Percentiles rank a stretch among this genome's conserved stretches.
Conservation (phyloP, 352 stramenopile genomes). For the Bremia lactucae region DNA sequence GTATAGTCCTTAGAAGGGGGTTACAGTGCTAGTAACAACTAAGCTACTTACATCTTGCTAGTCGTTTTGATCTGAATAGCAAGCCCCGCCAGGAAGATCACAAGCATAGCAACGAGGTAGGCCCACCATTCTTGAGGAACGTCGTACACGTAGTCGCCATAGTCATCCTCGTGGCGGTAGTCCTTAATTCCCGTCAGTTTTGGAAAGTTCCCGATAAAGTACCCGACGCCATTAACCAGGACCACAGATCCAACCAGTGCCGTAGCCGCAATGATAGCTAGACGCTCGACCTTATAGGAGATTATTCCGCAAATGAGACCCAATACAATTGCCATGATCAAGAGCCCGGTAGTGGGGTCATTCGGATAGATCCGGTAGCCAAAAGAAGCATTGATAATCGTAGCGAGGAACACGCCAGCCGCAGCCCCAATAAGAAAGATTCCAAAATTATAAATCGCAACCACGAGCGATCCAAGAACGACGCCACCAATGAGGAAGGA, state of each 20-base stretch:
- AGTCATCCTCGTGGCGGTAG: conserved; percentile 25
- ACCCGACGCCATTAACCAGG: conserved; percentile 40
- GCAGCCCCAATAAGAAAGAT: conserved; percentile 44
- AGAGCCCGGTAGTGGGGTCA: conserved; percentile 29
- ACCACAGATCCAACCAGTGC: conserved; percentile 36
- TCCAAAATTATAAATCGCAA: conserved; percentile 35
- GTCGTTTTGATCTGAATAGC: conserved; percentile 54
- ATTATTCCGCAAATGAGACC: conserved; percentile 33
- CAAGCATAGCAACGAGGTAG: conserved; percentile 36
- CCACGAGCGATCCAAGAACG: conserved; percentile 36
- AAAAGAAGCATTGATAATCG: conserved; percentile 36
- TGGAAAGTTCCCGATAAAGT: conserved; percentile 51
- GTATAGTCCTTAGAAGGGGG: conserved; percentile 1
- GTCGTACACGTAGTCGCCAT: conserved; percentile 30
- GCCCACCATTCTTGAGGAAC: conserved; percentile 43
- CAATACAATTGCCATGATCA: conserved; percentile 33
- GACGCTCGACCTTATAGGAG: conserved; percentile 33
- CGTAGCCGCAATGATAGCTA: conserved; percentile 46
- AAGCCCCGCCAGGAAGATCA: conserved; percentile 29
- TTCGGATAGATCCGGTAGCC: conserved; percentile 41
- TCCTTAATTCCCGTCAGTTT: conserved; percentile 24
- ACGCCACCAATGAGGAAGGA: conserved; percentile 38
- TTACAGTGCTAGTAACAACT: not conserved
- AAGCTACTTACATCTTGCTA: conserved; percentile 19
- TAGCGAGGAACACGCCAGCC: conserved; percentile 31